Evolutionary conservation across 2,329 filamentous ascomycete genomes (phyloP).

Genomic region (Diplodia sapinea): DNA sequence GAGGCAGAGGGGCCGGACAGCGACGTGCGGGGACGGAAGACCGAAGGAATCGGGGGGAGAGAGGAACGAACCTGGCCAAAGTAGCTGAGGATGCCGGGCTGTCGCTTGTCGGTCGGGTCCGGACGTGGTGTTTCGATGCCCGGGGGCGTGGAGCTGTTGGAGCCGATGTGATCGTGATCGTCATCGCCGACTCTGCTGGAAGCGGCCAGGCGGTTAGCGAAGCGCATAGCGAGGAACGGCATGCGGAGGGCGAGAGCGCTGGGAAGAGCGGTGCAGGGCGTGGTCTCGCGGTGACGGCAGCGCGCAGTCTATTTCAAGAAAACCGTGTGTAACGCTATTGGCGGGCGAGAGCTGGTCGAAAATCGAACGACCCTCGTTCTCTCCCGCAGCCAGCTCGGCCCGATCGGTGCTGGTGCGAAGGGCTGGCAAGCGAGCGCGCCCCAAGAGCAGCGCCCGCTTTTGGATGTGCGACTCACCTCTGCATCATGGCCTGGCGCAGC

Average conservation of each 20-base stretch:
- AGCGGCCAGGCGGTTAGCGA: conserved; percentile 45
- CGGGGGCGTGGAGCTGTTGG: conserved; percentile 81
- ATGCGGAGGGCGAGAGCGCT: conserved; percentile 29
- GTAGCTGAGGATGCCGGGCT: conserved; percentile 91
- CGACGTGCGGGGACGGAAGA: conserved; percentile 58
- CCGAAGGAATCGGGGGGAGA: conserved; percentile 48
- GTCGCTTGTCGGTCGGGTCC: conserved; percentile 90
- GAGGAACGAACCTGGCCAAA: conserved; percentile 97
- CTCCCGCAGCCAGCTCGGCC: conserved; percentile 32
- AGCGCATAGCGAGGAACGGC: conserved; percentile 37
- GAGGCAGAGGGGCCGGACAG: conserved; percentile 47
- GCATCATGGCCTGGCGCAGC: conserved; percentile 63
- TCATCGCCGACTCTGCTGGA: conserved; percentile 61
- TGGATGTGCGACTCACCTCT: conserved; percentile 57
- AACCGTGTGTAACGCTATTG: conserved; percentile 41
- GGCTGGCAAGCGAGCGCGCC: conserved; percentile 23
- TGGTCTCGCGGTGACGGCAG: conserved; percentile 27
- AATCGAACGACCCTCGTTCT: conserved; percentile 34
- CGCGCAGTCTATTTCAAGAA: conserved; percentile 38
- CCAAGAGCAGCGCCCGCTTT: conserved; percentile 1
- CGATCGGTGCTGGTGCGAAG: conserved; percentile 30
- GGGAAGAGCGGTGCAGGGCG: conserved; percentile 14
- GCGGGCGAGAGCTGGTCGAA: conserved; percentile 31
- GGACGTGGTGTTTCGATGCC: conserved; percentile 92
- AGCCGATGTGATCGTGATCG: conserved; percentile 76